Percentiles rank a stretch among this genome's conserved stretches.
Conservation (phyloP, 2,329 filamentous ascomycete species). For the Fusarium globosum region DNA sequence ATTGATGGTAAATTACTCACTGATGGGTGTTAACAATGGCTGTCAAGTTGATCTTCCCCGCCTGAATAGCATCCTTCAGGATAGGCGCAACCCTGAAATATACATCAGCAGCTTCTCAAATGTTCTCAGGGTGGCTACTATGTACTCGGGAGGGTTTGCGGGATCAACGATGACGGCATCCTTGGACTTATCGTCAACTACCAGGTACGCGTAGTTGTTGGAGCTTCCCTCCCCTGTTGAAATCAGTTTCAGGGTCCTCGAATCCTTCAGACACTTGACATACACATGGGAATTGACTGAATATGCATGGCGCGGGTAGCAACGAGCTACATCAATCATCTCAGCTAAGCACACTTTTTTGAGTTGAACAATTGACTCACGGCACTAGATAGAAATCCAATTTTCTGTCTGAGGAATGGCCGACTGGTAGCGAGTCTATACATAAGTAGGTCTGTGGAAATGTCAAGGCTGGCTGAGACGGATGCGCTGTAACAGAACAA, state of each 20-base stretch:
- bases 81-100: constrained; percentile 65
- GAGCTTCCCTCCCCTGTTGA: constrained; percentile 76
- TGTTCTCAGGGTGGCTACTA: constrained; percentile 41
- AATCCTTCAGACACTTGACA: constrained; percentile 47
- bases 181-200: constrained; percentile 81
- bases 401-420: constrained; percentile 49
- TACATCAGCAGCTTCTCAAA: constrained; percentile 9
- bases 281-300: constrained; percentile 90
- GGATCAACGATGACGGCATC: constrained; percentile 85
- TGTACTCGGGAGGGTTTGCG: constrained; percentile 79
- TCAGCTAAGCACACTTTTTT: not conserved
- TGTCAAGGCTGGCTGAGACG: not conserved
- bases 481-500: constrained; percentile 13
- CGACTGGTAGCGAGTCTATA: constrained; percentile 55
- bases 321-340: constrained; percentile 21
- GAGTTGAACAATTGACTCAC: constrained; percentile 28
- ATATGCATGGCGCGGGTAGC: constrained; percentile 75
- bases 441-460: constrained; percentile 49
- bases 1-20: constrained; percentile 62
- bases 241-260: constrained; percentile 14
- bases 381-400: constrained; percentile 38
- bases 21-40: constrained; percentile 98
- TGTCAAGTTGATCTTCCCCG: constrained; percentile 81
- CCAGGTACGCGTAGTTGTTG: constrained; percentile 88
- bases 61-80: constrained; percentile 77